Percentiles rank a stretch among this genome's conserved stretches.
Conservation (phyloP, 1,139 yeast species). For the Sugiyamaella xylanicola region DNA sequence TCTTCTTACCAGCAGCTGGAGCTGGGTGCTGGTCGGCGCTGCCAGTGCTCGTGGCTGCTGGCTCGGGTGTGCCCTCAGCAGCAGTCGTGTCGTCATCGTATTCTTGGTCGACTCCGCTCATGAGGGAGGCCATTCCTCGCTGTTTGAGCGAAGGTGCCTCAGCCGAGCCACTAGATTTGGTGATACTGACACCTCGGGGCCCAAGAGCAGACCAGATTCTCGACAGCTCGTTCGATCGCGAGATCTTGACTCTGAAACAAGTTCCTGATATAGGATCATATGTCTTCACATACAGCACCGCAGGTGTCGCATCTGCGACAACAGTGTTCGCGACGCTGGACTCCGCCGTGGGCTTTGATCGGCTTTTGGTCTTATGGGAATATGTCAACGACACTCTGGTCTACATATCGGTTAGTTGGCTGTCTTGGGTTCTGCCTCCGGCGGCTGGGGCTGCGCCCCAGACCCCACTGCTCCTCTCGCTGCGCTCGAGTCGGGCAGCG, state of each 20-base stretch:
- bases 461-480: slow-evolving; percentile 6
- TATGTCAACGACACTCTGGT: slow-evolving; percentile 28
- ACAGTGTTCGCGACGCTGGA: slow-evolving; percentile 33
- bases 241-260: slow-evolving; percentile 62
- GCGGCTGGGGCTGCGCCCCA: not conserved
- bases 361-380: slow-evolving; percentile 53
- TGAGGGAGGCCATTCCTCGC: slow-evolving; percentile 38
- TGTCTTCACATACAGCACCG: slow-evolving; percentile 62
- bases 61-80: slow-evolving; percentile 24
- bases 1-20: slow-evolving; percentile 27
- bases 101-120: slow-evolving; percentile 37
- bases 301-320: slow-evolving; percentile 38
- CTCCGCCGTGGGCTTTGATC: slow-evolving; percentile 43
- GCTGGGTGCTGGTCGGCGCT: slow-evolving; percentile 4
- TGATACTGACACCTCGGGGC: slow-evolving; percentile 65
- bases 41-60: slow-evolving; percentile 3
- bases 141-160: slow-evolving; percentile 23
- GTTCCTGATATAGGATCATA: slow-evolving; percentile 73
- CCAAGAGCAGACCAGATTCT: slow-evolving; percentile 81
- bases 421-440: slow-evolving; percentile 6
- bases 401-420: no score
- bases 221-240: slow-evolving; percentile 74
- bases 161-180: slow-evolving; percentile 18
- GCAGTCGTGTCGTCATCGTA: slow-evolving; percentile 22
- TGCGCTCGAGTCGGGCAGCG: not conserved